Base-by-base conservation (phyloP, 805 yeast genomes). In the Kazachstania psychrophila region DNA sequence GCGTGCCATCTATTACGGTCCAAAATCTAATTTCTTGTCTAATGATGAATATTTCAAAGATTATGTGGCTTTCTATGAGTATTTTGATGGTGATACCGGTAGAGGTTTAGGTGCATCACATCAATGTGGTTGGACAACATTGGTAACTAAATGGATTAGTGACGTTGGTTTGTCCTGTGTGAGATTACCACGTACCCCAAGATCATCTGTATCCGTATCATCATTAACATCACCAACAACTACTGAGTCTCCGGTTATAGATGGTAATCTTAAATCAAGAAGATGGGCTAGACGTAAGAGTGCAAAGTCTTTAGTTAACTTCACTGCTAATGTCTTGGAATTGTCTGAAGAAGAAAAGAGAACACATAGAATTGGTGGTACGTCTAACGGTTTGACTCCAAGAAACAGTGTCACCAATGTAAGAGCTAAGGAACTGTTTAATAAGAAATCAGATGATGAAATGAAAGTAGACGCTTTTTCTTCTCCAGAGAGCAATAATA, bases 91-190 rank as follows among this genome's bases (percentile, higher is more conserved):
- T 46, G 96, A 87, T 55, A 81, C 92, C 2, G 96, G 96, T 27
- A 73, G 95, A 48, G 96, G 96, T 6, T 64, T 87, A 40, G 96
- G 96, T 20, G 86, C 96, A 2, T 78, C 87, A 35, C 95, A 88
- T 66, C 96, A 87, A 64, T 80, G 87, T 68, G 96, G 96, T 10
- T 87, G 96, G 96, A 87, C 96, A 1, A 89, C 94, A 0, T 69
- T 88, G 31, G 92, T 87, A 35, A 94, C 95, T 28, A 82, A 89
- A 61, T 75, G 88, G 75, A 85, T 87, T 54, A 92, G 84, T 54
- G 92, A 88, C 61, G 85, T 83, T 31, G 96, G 95, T 41, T 70
- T 76, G 31, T 71, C 85, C 0, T 75, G 56, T 34, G 47, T 52
- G 14, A 49, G 53, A 35, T 42, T 48, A 39, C 60, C 54, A 32